Evolutionary conservation across 768 basidiomycete genomes (phyloP).

Genomic region (Phlebiopsis gigantea): DNA sequence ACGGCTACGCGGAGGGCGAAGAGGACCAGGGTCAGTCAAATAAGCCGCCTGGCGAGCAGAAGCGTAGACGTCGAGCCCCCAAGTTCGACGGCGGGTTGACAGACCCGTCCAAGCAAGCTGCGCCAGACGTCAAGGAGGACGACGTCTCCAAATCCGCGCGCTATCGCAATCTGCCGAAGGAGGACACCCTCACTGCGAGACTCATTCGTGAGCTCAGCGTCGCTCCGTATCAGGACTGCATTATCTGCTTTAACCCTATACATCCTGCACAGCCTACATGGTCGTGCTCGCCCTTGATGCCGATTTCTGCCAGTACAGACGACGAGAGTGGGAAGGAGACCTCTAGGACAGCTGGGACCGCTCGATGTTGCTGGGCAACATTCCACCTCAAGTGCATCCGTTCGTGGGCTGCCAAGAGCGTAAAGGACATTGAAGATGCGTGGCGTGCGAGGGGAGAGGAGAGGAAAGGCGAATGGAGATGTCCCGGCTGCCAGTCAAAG

Average conservation of each 20-base stretch:
- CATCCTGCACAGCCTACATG: slow-evolving; percentile 78
- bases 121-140: neutral
- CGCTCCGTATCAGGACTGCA: slow-evolving; percentile 72
- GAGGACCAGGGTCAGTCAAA: neutral
- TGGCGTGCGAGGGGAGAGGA: slow-evolving; percentile 69
- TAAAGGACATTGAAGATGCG: slow-evolving; percentile 66
- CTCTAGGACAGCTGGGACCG: slow-evolving; percentile 14
- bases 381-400: slow-evolving; percentile 90
- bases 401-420: slow-evolving; percentile 82
- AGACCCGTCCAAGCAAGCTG: neutral
- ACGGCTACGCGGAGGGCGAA: neutral
- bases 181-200: slow-evolving; percentile 71
- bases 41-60: neutral
- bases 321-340: slow-evolving; percentile 13
- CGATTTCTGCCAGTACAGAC: slow-evolving; percentile 27
- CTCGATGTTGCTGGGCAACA: slow-evolving; percentile 81
- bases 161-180: slow-evolving; percentile 14
- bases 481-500: slow-evolving; percentile 87
- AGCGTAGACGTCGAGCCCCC: neutral
- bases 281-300: slow-evolving; percentile 76
- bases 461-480: slow-evolving; percentile 78
- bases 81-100: slow-evolving; percentile 12
- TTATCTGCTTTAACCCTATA: slow-evolving; percentile 79
- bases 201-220: slow-evolving; percentile 62
- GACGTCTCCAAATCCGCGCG: neutral